Evolutionary conservation across 1,284 basidiomycete genomes (phyloP).

Genomic region (Ganoderma sinense): DNA sequence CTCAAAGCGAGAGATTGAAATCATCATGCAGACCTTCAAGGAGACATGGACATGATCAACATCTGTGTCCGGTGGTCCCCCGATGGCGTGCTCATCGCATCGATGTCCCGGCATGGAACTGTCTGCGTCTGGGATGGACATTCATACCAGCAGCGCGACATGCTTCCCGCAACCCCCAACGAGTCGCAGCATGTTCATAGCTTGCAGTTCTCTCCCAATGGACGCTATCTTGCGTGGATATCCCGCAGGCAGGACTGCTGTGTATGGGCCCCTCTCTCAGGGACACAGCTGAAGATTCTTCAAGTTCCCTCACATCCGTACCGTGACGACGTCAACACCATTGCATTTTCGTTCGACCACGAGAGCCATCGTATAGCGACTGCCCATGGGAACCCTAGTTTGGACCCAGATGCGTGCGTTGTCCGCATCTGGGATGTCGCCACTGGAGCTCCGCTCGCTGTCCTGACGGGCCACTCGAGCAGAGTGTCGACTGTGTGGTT

Average conservation of each 20-base stretch:
- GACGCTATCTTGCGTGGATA: neutral
- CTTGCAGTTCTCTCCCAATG: neutral
- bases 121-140: constrained; percentile 1
- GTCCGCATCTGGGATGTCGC: neutral
- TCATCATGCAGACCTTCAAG: neutral
- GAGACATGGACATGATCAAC: neutral
- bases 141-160: neutral
- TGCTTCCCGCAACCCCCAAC: neutral
- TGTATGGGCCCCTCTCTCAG: neutral
- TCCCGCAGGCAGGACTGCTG: neutral
- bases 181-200: neutral
- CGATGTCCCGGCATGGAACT: neutral
- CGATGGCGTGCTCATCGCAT: neutral
- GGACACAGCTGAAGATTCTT: neutral
- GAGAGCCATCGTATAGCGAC: neutral
- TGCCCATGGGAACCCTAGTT: neutral
- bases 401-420: neutral
- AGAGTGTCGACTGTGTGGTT: neutral
- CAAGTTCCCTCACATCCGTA: too few relatives aligned
- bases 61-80: neutral
- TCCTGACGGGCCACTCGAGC: neutral
- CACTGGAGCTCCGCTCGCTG: neutral
- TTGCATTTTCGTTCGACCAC: neutral
- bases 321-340: neutral
- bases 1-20: too few relatives aligned